Evolutionary conservation across 345 rosid genomes (phyloP).

Genomic region (Eucalyptus pumila): DNA sequence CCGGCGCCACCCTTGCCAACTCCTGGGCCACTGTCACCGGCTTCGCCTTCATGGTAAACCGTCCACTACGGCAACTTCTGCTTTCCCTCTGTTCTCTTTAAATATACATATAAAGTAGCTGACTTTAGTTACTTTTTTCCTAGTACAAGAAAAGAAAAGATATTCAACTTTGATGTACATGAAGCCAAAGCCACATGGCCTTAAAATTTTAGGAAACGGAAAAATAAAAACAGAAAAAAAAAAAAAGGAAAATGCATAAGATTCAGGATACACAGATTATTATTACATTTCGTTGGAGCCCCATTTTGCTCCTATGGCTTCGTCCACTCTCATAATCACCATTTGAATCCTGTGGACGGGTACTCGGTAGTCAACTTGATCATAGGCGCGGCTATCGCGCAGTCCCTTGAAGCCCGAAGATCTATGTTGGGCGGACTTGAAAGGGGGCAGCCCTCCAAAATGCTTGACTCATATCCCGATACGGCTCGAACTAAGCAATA

Average conservation of each 20-base stretch:
- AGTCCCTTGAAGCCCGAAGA: not conserved
- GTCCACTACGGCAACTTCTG: not conserved
- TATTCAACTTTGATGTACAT: not conserved
- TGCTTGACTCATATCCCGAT: not conserved
- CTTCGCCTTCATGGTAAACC: constrained; percentile 56
- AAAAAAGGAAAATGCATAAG: not conserved
- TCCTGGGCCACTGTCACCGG: constrained; percentile 84
- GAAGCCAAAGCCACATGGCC: not conserved
- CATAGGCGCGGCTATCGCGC: not conserved
- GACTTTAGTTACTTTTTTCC: not conserved
- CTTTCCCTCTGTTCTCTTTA: not conserved
- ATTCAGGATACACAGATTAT: not conserved
- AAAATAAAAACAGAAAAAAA: too few relatives aligned
- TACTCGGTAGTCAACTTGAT: not conserved
- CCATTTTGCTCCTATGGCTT: not conserved
- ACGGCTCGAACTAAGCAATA: not conserved
- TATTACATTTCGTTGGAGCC: not conserved
- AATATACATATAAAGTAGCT: not conserved
- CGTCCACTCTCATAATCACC: not conserved
- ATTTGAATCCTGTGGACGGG: not conserved
- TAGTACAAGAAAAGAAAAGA: not conserved
- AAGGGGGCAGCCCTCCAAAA: not conserved
- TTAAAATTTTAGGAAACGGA: not conserved
- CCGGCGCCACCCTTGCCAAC: constrained; percentile 86
- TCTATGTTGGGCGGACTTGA: not conserved